Percentiles rank a stretch among this genome's conserved stretches.
These are phyloP conservation scores for Biscogniauxia sp. DNA, from an alignment of 2,329 filamentous ascomycete species.

Conservation along the genomic window DNA sequence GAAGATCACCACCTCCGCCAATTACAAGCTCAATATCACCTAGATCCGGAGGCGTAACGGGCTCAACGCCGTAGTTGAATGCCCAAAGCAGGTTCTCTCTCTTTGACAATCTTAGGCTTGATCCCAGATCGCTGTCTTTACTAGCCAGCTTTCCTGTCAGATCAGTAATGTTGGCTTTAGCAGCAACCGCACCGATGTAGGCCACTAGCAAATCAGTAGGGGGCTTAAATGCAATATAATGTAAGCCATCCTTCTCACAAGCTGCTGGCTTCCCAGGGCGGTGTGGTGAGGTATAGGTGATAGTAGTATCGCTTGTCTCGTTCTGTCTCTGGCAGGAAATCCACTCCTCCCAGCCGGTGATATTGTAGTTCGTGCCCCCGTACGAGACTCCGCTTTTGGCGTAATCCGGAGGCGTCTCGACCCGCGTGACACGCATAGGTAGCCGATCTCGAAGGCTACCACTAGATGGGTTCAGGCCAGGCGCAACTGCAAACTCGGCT, in stretches of 20 bases:
- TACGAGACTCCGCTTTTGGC: constrained; percentile 19
- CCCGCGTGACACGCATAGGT: constrained; percentile 22
- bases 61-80: constrained; percentile 21
- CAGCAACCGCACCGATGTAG: constrained; percentile 21
- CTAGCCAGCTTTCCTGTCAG: constrained; percentile 13
- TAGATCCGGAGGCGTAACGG: neutral
- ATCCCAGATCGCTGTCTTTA: constrained; percentile 17
- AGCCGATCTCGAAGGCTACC: constrained; percentile 17
- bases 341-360: constrained; percentile 22
- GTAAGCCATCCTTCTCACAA: constrained; percentile 13
- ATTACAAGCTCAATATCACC: neutral
- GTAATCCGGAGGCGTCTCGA: constrained; percentile 22
- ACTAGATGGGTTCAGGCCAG: constrained; percentile 19
- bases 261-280: constrained; percentile 19
- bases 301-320: constrained; percentile 14
- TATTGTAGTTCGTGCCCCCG: constrained; percentile 16
- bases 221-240: constrained; percentile 25
- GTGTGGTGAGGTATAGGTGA: constrained; percentile 20
- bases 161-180: constrained; percentile 12
- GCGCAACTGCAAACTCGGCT: constrained; percentile 14
- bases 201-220: constrained; percentile 19
- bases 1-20: neutral
- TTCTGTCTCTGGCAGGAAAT: constrained; percentile 15
- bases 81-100: constrained; percentile 20
- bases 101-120: constrained; percentile 14